These are phyloP conservation scores for Scenedesmus sp. DNA, from an alignment of 163 green algal genomes.

Conservation along the genomic window DNA sequence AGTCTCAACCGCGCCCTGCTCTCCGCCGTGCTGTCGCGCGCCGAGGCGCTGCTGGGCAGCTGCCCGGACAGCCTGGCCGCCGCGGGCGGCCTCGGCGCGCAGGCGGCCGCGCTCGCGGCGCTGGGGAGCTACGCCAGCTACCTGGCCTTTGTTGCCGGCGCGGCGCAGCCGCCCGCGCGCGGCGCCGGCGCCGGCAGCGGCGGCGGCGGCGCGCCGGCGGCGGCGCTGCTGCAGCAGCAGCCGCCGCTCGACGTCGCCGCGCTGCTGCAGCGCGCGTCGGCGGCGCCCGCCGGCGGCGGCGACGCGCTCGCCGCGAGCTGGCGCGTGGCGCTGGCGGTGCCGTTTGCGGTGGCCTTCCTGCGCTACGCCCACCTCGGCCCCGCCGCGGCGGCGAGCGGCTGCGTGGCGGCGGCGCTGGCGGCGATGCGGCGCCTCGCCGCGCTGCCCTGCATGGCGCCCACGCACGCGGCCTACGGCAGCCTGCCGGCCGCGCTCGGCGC, in stretches of 20 bases:
- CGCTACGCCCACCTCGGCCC: not conserved
- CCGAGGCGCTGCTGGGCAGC: constrained; percentile 24
- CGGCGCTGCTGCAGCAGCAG: constrained; percentile 28
- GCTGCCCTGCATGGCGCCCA: not conserved
- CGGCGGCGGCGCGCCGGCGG: not conserved
- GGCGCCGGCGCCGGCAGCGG: not conserved
- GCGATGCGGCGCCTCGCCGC: constrained; percentile 6
- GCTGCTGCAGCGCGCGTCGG: constrained; percentile 3
- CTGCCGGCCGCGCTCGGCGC: constrained; percentile 12
- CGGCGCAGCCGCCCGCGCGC: not conserved
- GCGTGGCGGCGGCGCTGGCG: not conserved
- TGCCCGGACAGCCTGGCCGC: constrained; percentile 15
- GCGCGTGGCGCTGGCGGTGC: constrained; percentile 17
- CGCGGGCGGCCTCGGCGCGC: constrained; percentile 23
- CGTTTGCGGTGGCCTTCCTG: constrained; percentile 6
- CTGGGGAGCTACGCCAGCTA: constrained; percentile 32
- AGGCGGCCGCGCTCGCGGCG: constrained; percentile 15
- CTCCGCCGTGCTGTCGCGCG: constrained; percentile 12
- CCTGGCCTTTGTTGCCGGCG: constrained; percentile 18
- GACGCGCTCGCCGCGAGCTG: not conserved
- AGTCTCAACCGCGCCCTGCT: constrained; percentile 37
- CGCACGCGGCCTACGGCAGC: not conserved
- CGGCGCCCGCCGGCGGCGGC: not conserved
- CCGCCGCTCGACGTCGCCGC: constrained; percentile 10
- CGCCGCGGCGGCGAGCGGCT: not conserved